A percentile compares a stretch with the other conserved stretches of the same genome.
Conservation (phyloP, 768 basidiomycete species). For the Aureoboletus auriporus region DNA sequence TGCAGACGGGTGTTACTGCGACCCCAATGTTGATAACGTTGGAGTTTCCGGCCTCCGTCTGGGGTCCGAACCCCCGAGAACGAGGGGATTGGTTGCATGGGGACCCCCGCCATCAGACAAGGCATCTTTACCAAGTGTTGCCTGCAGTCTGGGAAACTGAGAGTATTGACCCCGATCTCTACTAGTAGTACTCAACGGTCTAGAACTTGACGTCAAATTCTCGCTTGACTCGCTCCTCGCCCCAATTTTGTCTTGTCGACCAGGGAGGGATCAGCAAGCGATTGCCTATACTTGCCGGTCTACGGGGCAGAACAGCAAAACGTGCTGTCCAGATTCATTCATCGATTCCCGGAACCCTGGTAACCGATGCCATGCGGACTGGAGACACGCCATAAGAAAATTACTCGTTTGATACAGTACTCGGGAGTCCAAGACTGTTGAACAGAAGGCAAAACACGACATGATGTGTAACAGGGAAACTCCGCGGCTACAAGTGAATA, state of each 20-base stretch:
- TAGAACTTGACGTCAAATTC: constrained; percentile 26
- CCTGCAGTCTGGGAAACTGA: constrained; percentile 4
- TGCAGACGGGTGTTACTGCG: constrained; percentile 2
- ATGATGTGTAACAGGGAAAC: constrained; percentile 21
- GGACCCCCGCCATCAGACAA: constrained; percentile 5
- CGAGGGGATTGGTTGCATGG: constrained; percentile 6
- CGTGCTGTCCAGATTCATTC: constrained; percentile 19
- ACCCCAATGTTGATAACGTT: constrained; percentile 18
- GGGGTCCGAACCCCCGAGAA: constrained; percentile 14
- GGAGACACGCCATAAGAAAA: constrained; percentile 17
- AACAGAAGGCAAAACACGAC: constrained; percentile 21
- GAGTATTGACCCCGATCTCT: constrained; percentile 5
- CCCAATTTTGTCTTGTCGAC: constrained; percentile 21
- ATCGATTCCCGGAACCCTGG: constrained; percentile 23
- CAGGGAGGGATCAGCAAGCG: constrained; percentile 20
- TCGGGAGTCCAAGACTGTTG: constrained; percentile 10
- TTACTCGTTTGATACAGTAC: constrained; percentile 13
- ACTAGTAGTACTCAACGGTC: constrained; percentile 9
- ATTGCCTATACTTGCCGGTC: constrained; percentile 13
- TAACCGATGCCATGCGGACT: constrained; percentile 27
- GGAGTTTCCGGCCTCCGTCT: constrained; percentile 3
- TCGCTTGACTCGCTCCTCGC: constrained; percentile 23
- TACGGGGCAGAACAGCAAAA: constrained; percentile 17
- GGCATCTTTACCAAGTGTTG: constrained; percentile 2
- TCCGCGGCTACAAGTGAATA: constrained; percentile 29